Evolutionary conservation across 192 early-diverging fungal genomes (phyloP), one percentile per base, ranked within the genome.

Genomic region (Coemansia sp.): DNA sequence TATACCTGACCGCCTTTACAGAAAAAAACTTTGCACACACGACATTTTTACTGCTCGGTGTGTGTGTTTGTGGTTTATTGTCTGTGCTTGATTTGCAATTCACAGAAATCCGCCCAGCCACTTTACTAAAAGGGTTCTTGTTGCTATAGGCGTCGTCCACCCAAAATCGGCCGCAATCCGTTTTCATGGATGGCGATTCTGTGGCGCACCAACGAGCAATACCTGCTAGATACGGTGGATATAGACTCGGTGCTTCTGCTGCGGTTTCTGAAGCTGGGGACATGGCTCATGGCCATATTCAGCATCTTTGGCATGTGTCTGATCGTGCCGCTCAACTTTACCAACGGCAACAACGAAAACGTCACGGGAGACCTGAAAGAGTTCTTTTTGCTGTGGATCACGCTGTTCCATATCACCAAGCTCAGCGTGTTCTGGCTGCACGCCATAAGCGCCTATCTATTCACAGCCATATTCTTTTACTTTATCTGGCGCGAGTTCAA

Each of bases 231-330:
- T 10, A 85, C 81, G 23, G 82, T 87, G 1, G 88, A 84, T 36
- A 62, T 84, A n/a, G 87, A 90, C 61, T 84, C 86, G 9, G 84
- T 88, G 21, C 66, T 88, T 38, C 85, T 89, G 53, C 72, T 90
- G 51, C 76, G 83, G 2, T 90, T 88, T 53, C 43, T 89, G 15
- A 76, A 76, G 18, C 71, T 88, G 60, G 76, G 79, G 40, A 79
- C 81, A 37, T 71, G 79, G 51, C 53, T 86, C n/a, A 76, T 89
- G 34, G 64, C 76, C 16, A 66, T 75, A 28, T 79, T 86, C 47
- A 67, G 74, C n/a, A 26, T 81, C 15, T 32, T 86, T 5, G 87
- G 89, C 17, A 68, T 83, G 57, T 78, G 76, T 54, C 59, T 74
- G 11, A 71, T 88, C 4, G 79, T 88, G 17, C 88, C 88, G 17